Conservation (phyloP, 2,329 filamentous ascomycete species). For the Colletotrichum sp. region DNA sequence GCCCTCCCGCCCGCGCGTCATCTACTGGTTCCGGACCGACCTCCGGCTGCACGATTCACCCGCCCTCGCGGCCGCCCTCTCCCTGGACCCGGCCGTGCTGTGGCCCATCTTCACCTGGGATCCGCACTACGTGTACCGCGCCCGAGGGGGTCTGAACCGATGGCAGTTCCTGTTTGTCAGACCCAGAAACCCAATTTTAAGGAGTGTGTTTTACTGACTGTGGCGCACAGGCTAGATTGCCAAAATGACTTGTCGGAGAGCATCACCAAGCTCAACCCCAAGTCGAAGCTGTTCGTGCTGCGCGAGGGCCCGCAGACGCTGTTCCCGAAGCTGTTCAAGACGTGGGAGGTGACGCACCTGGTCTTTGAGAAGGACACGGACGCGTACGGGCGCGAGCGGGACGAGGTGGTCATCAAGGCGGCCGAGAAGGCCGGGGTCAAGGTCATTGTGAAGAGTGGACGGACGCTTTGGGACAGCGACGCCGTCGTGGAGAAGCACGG, state of each 20-base stretch:
- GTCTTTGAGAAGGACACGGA: slow-evolving; percentile 84
- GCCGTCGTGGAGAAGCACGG: slow-evolving; percentile 68
- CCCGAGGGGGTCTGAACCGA: slow-evolving; percentile 72
- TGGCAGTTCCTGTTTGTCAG: slow-evolving; percentile 70
- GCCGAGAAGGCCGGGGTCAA: slow-evolving; percentile 69
- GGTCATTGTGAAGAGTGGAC: slow-evolving; percentile 66
- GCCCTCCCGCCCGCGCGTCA: slow-evolving; percentile 43
- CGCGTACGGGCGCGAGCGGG: slow-evolving; percentile 69
- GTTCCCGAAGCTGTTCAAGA: slow-evolving; percentile 73
- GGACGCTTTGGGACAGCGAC: slow-evolving; percentile 77
- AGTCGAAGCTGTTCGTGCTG: slow-evolving; percentile 73
- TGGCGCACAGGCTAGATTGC: slow-evolving; percentile 64
- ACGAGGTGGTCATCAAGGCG: slow-evolving; percentile 61
- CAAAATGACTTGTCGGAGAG: slow-evolving; percentile 71
- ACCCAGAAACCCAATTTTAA: neutral
- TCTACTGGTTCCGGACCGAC: slow-evolving; percentile 83
- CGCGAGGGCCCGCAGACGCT: slow-evolving; percentile 75
- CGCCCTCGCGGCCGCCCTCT: slow-evolving; percentile 72
- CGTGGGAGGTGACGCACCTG: slow-evolving; percentile 76
- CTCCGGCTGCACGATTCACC: slow-evolving; percentile 79
- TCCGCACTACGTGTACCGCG: slow-evolving; percentile 77
- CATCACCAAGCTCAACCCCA: slow-evolving; percentile 71
- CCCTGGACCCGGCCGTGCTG: slow-evolving; percentile 69
- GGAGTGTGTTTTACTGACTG: neutral
- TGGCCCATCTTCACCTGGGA: slow-evolving; percentile 85